Conservation (phyloP, 73 alveolate species). For the Vitrella brassicaformis region DNA sequence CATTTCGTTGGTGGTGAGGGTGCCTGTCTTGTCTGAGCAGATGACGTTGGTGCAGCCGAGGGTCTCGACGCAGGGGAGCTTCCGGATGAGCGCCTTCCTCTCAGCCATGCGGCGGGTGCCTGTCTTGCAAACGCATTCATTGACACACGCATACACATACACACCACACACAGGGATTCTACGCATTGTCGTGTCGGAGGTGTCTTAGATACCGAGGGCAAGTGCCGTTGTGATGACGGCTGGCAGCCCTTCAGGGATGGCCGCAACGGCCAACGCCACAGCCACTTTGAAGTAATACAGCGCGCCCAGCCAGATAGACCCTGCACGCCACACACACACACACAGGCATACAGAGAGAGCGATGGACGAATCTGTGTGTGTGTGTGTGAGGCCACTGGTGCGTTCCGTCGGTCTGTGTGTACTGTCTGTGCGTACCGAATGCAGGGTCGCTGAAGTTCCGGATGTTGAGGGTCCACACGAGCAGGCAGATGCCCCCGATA, state of each 20-base stretch:
- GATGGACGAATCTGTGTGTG: too few relatives aligned
- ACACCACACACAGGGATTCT: too few relatives aligned
- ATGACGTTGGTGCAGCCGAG: conserved; percentile 94
- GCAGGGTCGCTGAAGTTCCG: conserved; percentile 54
- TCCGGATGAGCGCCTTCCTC: conserved; percentile 53
- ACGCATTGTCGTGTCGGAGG: too few relatives aligned
- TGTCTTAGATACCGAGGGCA: conserved; percentile 68
- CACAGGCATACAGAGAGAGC: conserved; percentile 69
- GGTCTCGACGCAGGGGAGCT: conserved; percentile 52
- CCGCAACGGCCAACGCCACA: conserved; percentile 95
- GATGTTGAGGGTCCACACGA: conserved; percentile 62
- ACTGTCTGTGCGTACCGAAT: too few relatives aligned
- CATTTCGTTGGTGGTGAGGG: not conserved
- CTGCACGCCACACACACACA: conserved; percentile 73
- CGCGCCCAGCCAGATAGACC: too few relatives aligned
- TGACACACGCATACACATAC: too few relatives aligned
- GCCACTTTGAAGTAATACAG: conserved; percentile 90
- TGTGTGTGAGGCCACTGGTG: too few relatives aligned
- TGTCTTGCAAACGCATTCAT: too few relatives aligned
- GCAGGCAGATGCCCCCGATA: conserved; percentile 43
- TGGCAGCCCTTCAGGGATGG: conserved; percentile 96
- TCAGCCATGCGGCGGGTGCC: conserved; percentile 76
- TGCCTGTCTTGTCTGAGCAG: conserved; percentile 84
- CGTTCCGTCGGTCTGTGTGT: too few relatives aligned
- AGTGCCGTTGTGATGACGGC: conserved; percentile 90